A percentile compares a stretch with the other conserved stretches of the same genome.
Evolutionary conservation across 495 filamentous ascomycete genomes (phyloP).

Genomic region (Bacidia rubella): DNA sequence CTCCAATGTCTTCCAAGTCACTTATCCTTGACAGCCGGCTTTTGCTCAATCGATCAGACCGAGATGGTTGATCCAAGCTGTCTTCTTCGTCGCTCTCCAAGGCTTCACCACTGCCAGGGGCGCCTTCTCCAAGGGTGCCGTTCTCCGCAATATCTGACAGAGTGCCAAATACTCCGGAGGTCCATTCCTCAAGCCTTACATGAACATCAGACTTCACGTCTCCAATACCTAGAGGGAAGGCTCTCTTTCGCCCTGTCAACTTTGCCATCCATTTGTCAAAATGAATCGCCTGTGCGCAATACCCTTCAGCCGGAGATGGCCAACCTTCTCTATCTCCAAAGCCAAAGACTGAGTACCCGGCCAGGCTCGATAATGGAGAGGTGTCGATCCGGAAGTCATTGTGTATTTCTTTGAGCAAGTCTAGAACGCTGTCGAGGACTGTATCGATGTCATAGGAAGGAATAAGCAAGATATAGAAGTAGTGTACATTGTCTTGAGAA

Average conservation of each 20-base stretch:
- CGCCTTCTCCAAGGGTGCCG: slow-evolving; percentile 63
- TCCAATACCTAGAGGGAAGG: slow-evolving; percentile 76
- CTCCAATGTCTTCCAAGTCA: slow-evolving; percentile 78
- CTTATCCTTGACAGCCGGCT: slow-evolving; percentile 36
- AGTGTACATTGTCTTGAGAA: slow-evolving; percentile 34
- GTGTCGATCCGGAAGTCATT: slow-evolving; percentile 94
- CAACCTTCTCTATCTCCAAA: slow-evolving; percentile 84
- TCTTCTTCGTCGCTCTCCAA: slow-evolving; percentile 73
- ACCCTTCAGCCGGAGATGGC: slow-evolving; percentile 81
- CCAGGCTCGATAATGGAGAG: slow-evolving; percentile 55
- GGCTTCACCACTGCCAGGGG: slow-evolving; percentile 66
- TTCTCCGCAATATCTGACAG: slow-evolving; percentile 47
- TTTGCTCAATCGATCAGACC: slow-evolving; percentile 21
- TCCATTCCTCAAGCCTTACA: slow-evolving; percentile 61
- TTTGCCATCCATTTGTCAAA: slow-evolving; percentile 93
- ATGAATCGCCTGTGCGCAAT: slow-evolving; percentile 78
- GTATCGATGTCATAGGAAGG: slow-evolving; percentile 91
- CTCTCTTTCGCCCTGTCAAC: slow-evolving; percentile 63
- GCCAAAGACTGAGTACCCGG: slow-evolving; percentile 88
- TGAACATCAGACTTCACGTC: slow-evolving; percentile 64
- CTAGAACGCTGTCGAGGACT: slow-evolving; percentile 65
- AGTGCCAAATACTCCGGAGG: slow-evolving; percentile 54
- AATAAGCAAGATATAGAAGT: slow-evolving; percentile 70
- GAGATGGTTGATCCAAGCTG: slow-evolving; percentile 38
- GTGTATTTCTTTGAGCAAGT: slow-evolving; percentile 79